These are phyloP conservation scores for Apiotrichum veenhuisii DNA, from an alignment of 1,284 basidiomycete species.

Conservation along the genomic window DNA sequence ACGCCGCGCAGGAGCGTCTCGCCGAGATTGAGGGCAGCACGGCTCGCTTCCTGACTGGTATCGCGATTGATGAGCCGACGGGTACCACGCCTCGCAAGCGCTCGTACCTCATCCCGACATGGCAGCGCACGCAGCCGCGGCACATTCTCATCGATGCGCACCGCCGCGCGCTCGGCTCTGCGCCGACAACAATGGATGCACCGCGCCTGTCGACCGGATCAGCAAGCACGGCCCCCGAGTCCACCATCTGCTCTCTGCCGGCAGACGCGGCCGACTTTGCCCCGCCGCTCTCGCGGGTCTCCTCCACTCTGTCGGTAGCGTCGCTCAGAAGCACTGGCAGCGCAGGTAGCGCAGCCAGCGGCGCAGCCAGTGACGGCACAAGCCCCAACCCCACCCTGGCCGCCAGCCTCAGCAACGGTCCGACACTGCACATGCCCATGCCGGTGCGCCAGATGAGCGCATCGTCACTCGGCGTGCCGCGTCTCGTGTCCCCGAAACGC, in stretches of 20 bases:
- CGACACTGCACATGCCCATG: not conserved
- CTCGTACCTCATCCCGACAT: conserved; percentile 40
- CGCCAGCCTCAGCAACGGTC: not conserved
- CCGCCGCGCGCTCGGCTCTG: not conserved
- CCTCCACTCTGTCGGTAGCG: not conserved
- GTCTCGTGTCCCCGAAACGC: not conserved
- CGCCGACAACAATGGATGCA: not conserved
- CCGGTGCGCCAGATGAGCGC: not conserved
- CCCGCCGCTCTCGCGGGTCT: not conserved
- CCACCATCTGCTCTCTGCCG: not conserved
- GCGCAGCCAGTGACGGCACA: too few relatives aligned
- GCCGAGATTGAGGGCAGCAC: conserved; percentile 31
- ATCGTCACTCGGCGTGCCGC: not conserved
- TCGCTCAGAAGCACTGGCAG: not conserved
- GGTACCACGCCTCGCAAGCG: conserved; percentile 52
- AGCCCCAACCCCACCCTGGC: not conserved
- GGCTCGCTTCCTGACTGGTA: conserved; percentile 33
- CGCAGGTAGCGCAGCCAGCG: not conserved
- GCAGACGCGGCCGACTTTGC: too few relatives aligned
- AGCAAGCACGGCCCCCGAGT: not conserved
- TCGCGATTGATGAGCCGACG: conserved; percentile 50
- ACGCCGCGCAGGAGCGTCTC: conserved; percentile 24
- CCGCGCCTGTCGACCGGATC: not conserved
- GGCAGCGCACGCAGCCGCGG: conserved; percentile 44
- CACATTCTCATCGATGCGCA: conserved; percentile 25